Conservation (phyloP, 495 filamentous ascomycete genomes). For the Penicillium odoratum region DNA sequence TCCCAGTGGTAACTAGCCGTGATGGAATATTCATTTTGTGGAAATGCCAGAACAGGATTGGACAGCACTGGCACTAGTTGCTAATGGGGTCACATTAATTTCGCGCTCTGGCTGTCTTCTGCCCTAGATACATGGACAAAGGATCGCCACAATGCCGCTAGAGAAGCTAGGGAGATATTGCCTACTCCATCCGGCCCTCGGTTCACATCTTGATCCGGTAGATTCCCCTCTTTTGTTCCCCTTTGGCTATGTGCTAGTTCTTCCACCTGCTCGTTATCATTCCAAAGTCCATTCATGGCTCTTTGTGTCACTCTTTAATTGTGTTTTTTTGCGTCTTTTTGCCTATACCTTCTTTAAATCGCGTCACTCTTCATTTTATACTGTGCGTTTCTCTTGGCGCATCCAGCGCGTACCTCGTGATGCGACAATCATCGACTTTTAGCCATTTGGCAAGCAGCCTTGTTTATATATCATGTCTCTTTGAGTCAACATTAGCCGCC, state of each 20-base stretch:
- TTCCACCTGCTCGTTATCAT: not conserved
- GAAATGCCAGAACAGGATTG: not conserved
- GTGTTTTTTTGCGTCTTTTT: not conserved
- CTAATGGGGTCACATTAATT: not conserved
- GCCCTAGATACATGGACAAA: not conserved
- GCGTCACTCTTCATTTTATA: not conserved
- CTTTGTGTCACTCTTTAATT: conserved; percentile 1
- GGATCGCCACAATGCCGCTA: not conserved
- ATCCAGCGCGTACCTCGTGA: not conserved
- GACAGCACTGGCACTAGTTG: not conserved
- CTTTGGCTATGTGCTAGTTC: not conserved
- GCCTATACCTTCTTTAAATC: not conserved
- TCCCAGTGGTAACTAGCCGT: not conserved
- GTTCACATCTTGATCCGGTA: not conserved
- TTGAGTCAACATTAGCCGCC: conserved; percentile 18
- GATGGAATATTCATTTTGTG: not conserved
- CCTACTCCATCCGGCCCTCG: not conserved
- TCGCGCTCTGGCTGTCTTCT: not conserved
- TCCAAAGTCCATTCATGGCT: not conserved
- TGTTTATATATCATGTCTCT: not conserved
- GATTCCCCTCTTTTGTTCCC: not conserved
- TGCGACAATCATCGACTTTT: not conserved
- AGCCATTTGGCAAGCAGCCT: not conserved
- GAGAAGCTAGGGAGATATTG: not conserved
- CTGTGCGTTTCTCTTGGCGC: not conserved